These are phyloP conservation scores for Mucor racemosus DNA, from an alignment of 371 early-diverging fungal genomes.

Conservation along the genomic window DNA sequence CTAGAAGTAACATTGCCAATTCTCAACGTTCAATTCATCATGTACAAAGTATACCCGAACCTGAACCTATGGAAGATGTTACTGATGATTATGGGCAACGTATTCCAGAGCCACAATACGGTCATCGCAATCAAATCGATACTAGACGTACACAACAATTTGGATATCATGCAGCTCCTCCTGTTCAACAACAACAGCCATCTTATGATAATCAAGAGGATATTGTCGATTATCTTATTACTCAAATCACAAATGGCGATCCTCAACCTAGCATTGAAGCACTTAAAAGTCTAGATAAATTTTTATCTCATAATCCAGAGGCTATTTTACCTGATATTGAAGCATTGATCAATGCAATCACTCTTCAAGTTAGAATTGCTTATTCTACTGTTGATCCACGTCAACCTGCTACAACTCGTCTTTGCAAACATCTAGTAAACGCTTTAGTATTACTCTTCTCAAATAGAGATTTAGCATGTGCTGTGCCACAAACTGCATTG, in stretches of 20 bases:
- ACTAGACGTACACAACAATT: slow-evolving; percentile 23
- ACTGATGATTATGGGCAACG: slow-evolving; percentile 42
- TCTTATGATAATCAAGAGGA: slow-evolving; percentile 36
- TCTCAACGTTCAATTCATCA: slow-evolving; percentile 26
- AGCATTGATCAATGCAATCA: slow-evolving; percentile 74
- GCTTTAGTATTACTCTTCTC: slow-evolving; percentile 80
- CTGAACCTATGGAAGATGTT: slow-evolving; percentile 60
- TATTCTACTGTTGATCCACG: slow-evolving; percentile 66
- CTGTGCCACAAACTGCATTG: slow-evolving; percentile 66
- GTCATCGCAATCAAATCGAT: neutral
- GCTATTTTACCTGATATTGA: slow-evolving; percentile 67
- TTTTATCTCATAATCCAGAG: slow-evolving; percentile 60
- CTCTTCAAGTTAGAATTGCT: slow-evolving; percentile 79
- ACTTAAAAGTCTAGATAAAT: slow-evolving; percentile 77
- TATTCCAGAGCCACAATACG: slow-evolving; percentile 19
- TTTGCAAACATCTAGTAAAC: slow-evolving; percentile 83
- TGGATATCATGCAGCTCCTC: slow-evolving; percentile 19
- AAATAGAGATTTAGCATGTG: slow-evolving; percentile 64
- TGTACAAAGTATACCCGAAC: slow-evolving; percentile 32
- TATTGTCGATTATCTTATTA: slow-evolving; percentile 71
- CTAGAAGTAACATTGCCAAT: slow-evolving; percentile 21
- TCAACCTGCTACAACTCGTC: slow-evolving; percentile 47
- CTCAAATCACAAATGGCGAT: slow-evolving; percentile 79
- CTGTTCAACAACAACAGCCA: slow-evolving; percentile 21
- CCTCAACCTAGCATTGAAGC: slow-evolving; percentile 76